These are phyloP conservation scores for Silene conica DNA, from an alignment of 148 eudicot species.

Conservation along the genomic window DNA sequence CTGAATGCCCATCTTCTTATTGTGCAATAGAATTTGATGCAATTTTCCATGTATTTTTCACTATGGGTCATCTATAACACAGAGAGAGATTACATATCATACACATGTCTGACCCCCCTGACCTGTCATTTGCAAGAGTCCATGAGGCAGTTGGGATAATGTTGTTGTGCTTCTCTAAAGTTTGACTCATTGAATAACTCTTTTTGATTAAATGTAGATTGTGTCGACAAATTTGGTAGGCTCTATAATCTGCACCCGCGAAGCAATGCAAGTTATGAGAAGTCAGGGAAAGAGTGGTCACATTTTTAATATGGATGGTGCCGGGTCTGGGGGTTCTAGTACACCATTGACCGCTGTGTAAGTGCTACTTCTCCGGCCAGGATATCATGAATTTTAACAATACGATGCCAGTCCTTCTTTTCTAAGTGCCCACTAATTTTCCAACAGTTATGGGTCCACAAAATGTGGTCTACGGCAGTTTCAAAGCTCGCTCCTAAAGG, in stretches of 20 bases:
- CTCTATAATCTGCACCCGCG: constrained; percentile 94
- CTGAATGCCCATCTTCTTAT: not conserved
- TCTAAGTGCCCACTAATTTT: constrained; percentile 17
- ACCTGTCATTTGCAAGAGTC: not conserved
- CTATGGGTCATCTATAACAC: not conserved
- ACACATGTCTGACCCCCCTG: not conserved
- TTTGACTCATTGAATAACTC: not conserved
- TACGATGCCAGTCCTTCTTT: not conserved
- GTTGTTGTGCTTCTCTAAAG: not conserved
- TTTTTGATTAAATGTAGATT: constrained; percentile 42
- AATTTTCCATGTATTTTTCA: not conserved
- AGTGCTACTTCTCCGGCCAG: constrained; percentile 24
- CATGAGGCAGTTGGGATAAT: not conserved
- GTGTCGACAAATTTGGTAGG: constrained; percentile 98
- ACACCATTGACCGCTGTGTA: constrained; percentile 99
- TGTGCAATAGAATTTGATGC: not conserved
- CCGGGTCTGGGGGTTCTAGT: constrained; percentile 99
- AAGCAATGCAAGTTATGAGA: constrained; percentile 72
- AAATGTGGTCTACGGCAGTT: constrained; percentile 96
- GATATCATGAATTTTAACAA: not conserved
- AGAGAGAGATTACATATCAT: not conserved
- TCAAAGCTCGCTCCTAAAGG: constrained; percentile 85
- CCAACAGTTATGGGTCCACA: constrained; percentile 88
- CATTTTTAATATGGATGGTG: constrained; percentile 98
- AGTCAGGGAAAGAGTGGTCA: constrained; percentile 73